Percentiles rank a stretch among this genome's conserved stretches.
phyloP scores from a whole-genome alignment of 1,284 basidiomycete species.

The Apiotrichum gracile region DNA sequence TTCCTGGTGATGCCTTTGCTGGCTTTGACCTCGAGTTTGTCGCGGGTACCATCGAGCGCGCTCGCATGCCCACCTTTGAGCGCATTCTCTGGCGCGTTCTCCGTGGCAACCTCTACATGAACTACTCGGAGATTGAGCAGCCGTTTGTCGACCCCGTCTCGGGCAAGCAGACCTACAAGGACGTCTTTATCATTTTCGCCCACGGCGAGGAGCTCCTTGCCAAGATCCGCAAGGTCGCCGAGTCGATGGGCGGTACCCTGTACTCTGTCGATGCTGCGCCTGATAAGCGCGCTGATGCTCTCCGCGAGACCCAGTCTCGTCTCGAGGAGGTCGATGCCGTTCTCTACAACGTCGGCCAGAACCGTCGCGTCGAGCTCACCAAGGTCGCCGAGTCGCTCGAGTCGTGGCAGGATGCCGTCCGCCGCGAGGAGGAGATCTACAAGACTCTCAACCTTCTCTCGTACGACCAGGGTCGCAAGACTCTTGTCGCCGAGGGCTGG shows the following conservation, averaged over 20 bases:
- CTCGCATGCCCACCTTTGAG: constrained; percentile 88
- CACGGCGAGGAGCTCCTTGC: constrained; percentile 87
- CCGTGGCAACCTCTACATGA: constrained; percentile 98
- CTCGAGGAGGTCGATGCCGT: constrained; percentile 91
- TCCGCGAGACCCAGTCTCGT: constrained; percentile 80
- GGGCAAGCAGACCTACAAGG: constrained; percentile 81
- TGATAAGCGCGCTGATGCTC: constrained; percentile 82
- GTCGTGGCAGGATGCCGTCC: constrained; percentile 89
- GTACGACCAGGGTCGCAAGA: constrained; percentile 89
- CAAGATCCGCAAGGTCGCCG: constrained; percentile 97
- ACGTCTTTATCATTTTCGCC: constrained; percentile 99
- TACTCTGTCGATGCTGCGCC: constrained; percentile 94
- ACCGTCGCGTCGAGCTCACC: constrained; percentile 75
- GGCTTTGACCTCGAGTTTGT: constrained; percentile 86
- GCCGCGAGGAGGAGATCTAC: constrained; percentile 93
- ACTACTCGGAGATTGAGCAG: constrained; percentile 90
- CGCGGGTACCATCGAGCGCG: constrained; percentile 91
- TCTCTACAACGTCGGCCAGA: constrained; percentile 82
- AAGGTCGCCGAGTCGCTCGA: constrained; percentile 79
- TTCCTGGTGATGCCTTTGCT: constrained; percentile 55
- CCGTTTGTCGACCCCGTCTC: constrained; percentile 83
- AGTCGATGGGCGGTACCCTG: constrained; percentile 94
- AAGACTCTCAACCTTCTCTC: constrained; percentile 92
- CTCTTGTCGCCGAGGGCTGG: constrained; percentile 96
- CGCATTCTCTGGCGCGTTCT: constrained; percentile 97